A percentile compares a stretch with the other conserved stretches of the same genome.
Evolutionary conservation across 1,284 basidiomycete genomes (phyloP).

Genomic region (Puccinia coronata): DNA sequence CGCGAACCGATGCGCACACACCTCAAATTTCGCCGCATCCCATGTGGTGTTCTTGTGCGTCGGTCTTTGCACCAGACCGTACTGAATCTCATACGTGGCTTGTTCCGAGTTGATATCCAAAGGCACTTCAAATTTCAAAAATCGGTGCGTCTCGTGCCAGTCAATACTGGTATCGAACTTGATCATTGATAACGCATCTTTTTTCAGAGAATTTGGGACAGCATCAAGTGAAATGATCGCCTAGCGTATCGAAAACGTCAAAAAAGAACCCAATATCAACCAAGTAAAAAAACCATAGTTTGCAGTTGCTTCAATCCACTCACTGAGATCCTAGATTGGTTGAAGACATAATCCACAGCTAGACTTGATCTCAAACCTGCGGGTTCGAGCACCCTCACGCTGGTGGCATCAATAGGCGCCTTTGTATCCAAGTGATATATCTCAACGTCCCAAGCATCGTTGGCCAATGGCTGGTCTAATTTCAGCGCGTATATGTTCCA

Average conservation of each 20-base stretch:
- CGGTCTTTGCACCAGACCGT: constrained; percentile 83
- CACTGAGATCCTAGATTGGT: constrained; percentile 75
- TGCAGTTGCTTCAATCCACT: constrained; percentile 55
- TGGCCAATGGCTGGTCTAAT: constrained; percentile 56
- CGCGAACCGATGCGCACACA: constrained; percentile 72
- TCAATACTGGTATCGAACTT: constrained; percentile 81
- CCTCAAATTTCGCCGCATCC: constrained; percentile 74
- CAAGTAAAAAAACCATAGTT: not conserved
- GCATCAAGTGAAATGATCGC: constrained; percentile 76
- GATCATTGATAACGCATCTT: constrained; percentile 73
- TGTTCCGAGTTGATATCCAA: constrained; percentile 76
- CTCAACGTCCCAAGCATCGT: constrained; percentile 74
- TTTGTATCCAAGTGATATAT: constrained; percentile 88
- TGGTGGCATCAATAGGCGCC: constrained; percentile 72
- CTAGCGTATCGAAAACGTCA: too few relatives aligned
- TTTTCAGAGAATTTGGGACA: constrained; percentile 67
- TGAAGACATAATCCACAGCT: constrained; percentile 70
- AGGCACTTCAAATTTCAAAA: constrained; percentile 75
- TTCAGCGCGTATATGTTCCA: not conserved
- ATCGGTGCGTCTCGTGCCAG: constrained; percentile 80
- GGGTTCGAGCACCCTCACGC: constrained; percentile 70
- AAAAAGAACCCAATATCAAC: not conserved
- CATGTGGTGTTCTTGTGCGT: constrained; percentile 91
- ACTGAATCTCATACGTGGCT: constrained; percentile 91
- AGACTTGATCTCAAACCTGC: constrained; percentile 80